Conservation (phyloP, 371 early-diverging fungal species). For the Mortierella sp. region DNA sequence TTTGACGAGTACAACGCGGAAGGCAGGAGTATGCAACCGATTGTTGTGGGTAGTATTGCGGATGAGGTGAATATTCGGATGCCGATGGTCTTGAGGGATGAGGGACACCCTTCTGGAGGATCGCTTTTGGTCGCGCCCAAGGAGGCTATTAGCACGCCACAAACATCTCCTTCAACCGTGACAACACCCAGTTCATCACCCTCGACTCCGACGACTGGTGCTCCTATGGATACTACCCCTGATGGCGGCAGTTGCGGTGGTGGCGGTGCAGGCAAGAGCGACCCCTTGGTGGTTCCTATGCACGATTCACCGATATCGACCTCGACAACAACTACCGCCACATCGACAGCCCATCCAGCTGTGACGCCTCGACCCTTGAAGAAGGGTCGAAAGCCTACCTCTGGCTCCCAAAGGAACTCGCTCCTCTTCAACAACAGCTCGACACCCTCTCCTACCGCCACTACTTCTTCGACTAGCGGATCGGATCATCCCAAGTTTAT, state of each 20-base stretch:
- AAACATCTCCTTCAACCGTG: conserved; percentile 29
- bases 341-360: background rate
- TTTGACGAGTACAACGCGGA: conserved; percentile 51
- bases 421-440: conserved; percentile 20
- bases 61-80: background rate
- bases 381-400: conserved; percentile 25
- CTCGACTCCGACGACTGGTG: conserved; percentile 5
- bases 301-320: conserved; percentile 3
- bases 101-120: conserved; percentile 47
- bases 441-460: background rate
- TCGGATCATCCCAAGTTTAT: conserved; percentile 29
- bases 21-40: conserved; percentile 31
- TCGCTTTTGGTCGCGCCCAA: conserved; percentile 47
- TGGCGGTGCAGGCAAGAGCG: background rate
- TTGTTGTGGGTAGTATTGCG: conserved; percentile 2
- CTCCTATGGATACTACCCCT: background rate
- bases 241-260: background rate
- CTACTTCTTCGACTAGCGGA: background rate
- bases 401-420: conserved; percentile 24
- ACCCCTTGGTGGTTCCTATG: background rate
- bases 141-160: background rate
- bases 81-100: conserved; percentile 49
- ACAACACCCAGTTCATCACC: conserved; percentile 45
- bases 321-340: background rate
- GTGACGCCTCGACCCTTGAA: conserved; percentile 11